Conservation (phyloP, 164 flowering plant genomes). For the Houttuynia cordata region DNA sequence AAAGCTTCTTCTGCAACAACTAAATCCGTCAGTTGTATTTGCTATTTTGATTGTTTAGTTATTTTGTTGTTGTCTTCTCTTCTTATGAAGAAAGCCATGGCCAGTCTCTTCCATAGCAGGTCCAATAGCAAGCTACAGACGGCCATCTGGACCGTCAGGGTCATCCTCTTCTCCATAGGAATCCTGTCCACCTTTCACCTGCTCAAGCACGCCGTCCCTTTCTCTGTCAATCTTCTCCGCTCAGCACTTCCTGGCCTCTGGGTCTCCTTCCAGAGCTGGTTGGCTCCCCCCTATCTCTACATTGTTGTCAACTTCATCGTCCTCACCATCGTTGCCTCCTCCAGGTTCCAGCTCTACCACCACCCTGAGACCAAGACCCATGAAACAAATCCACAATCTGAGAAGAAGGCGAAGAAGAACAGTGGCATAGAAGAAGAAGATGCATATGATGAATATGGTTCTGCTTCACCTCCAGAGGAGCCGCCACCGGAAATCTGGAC, state of each 20-base stretch:
- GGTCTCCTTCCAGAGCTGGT: slow-evolving; percentile 31
- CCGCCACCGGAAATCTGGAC: slow-evolving; percentile 7
- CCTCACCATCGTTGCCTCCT: slow-evolving; percentile 53
- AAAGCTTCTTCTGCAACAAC: too few relatives aligned
- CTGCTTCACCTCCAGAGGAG: neutral
- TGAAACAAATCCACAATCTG: neutral
- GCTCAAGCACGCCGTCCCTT: slow-evolving; percentile 16
- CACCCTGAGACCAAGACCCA: neutral
- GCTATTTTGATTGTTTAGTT: too few relatives aligned
- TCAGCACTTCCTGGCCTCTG: slow-evolving; percentile 28
- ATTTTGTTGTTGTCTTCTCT: too few relatives aligned
- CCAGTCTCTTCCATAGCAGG: neutral
- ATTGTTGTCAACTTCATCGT: slow-evolving; percentile 58
- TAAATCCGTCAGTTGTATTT: too few relatives aligned
- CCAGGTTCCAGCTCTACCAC: slow-evolving; percentile 22
- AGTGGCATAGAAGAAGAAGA: slow-evolving; percentile 3
- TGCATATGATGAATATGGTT: neutral
- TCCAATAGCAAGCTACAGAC: slow-evolving; percentile 11
- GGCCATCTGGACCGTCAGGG: slow-evolving; percentile 14
- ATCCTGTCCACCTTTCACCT: slow-evolving; percentile 12
- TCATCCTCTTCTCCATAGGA: slow-evolving; percentile 13
- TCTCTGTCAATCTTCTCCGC: slow-evolving; percentile 10
- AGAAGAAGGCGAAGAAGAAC: slow-evolving; percentile 3
- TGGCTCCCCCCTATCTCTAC: slow-evolving; percentile 60
- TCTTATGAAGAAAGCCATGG: slow-evolving; percentile 3